Conservation (phyloP, 1,284 basidiomycete genomes). For the Ustilago sp. region DNA sequence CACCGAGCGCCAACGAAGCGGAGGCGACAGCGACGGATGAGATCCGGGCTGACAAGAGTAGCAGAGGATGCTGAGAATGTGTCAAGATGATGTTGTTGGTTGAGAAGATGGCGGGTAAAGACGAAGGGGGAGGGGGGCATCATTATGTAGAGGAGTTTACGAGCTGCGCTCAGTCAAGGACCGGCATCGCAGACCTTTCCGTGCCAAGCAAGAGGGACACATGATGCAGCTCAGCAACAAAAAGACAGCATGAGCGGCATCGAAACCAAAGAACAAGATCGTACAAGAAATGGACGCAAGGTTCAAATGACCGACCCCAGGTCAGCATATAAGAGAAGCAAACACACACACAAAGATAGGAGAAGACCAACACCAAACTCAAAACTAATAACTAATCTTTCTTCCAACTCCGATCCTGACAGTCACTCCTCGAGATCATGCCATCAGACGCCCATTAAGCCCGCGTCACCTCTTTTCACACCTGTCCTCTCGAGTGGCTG, state of each 20-base stretch:
- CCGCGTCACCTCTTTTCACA: background rate
- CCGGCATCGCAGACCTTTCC: background rate
- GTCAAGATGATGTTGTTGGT: background rate
- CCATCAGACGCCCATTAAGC: background rate
- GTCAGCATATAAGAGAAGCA: background rate
- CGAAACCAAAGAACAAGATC: background rate
- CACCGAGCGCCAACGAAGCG: background rate
- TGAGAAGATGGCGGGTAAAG: too few species aligned
- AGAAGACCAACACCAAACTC: background rate
- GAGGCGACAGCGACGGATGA: background rate
- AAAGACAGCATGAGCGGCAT: background rate
- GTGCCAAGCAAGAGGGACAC: slow-evolving; percentile 1
- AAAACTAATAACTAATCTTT: slow-evolving; percentile 3
- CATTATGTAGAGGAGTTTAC: background rate
- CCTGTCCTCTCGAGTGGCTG: background rate
- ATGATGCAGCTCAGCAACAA: background rate
- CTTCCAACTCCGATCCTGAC: slow-evolving; percentile 3
- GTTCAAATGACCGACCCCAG: background rate
- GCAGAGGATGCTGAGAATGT: background rate
- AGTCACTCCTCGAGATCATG: background rate
- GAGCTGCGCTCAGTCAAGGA: background rate
- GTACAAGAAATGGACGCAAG: slow-evolving; percentile 3
- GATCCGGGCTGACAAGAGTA: background rate
- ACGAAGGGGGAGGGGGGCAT: background rate
- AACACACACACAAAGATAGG: background rate